These are phyloP conservation scores for Fusarium liriodendri DNA, from an alignment of 2,329 filamentous ascomycete genomes.

Conservation along the genomic window DNA sequence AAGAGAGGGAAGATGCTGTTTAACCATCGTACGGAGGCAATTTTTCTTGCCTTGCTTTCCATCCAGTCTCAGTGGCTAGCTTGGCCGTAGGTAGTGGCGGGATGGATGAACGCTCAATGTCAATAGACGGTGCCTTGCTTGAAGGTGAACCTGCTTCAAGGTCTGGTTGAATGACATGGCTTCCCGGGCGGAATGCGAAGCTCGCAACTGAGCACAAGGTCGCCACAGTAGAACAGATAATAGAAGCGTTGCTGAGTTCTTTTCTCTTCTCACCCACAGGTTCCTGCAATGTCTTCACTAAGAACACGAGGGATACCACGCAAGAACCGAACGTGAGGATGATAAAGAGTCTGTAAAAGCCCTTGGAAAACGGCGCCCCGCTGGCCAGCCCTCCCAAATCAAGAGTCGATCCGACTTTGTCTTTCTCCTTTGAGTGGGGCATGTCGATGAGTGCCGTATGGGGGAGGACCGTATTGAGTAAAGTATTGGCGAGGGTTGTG, in stretches of 20 bases:
- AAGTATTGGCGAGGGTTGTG: neutral
- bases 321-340: neutral
- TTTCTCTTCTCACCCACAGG: neutral
- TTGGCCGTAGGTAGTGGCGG: neutral
- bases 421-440: neutral
- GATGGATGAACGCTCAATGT: neutral
- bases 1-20: neutral
- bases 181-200: neutral
- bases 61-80: neutral
- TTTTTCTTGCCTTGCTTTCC: neutral
- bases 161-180: neutral
- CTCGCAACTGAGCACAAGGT: neutral
- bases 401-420: neutral
- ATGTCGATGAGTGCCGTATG: neutral
- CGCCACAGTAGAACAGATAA: neutral
- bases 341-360: neutral
- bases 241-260: neutral
- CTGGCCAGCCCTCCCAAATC: neutral
- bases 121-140: neutral
- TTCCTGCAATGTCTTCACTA: neutral
- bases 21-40: neutral
- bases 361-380: neutral
- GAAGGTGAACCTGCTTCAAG: neutral
- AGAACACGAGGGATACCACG: neutral
- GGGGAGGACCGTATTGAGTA: neutral